Evolutionary conservation across 2,329 filamentous ascomycete genomes (phyloP), one percentile per base, ranked within the genome.

Genomic region (Trichoderma atrobrunneum): DNA sequence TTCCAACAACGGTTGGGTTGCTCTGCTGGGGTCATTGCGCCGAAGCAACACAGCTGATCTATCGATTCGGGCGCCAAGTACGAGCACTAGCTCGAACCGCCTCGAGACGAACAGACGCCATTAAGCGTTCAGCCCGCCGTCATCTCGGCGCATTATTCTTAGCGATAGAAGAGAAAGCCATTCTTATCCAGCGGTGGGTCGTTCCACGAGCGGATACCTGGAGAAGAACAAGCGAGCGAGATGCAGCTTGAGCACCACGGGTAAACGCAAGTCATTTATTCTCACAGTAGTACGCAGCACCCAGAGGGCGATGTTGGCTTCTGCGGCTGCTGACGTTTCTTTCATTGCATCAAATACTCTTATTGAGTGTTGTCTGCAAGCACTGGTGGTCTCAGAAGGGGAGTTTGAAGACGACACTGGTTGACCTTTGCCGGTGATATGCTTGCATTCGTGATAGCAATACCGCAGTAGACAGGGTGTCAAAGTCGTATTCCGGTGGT

Each of bases 151-250:
- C 12, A 43, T 68, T 68, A 32, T 60, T 43, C 34, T 39, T 43
- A 43, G 39, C 26, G 26, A 24, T 24, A 36, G 56, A 43, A 30
- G 28, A n/a, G 26, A n/a, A 32, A 24, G 34, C 36, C 36, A 24
- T 60, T 30, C 36, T 21, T 24, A 24, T 21, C 18, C 36, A 43
- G 36, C 56, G 26, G 65, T 36, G 54, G 65, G 32, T 57, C 30
- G 30, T 61, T 61, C 51, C 8, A 18, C 24, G n/a, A n/a, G 43
- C 54, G 18, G 34, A 59, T 59, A 54, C 34, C 39, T 48, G 54
- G 65, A 43, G 65, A 68, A 26, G 7, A 48, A 60, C n/a, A 68
- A 59, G 62, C 43, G 65, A 68, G 65, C 65, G 51, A 59, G 65
- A 36, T 59, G 64, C 51, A 59, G 26, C n/a, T 59, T 18, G 16